Base-by-base conservation (phyloP, 768 basidiomycete species). In the Auricularia sp. region DNA sequence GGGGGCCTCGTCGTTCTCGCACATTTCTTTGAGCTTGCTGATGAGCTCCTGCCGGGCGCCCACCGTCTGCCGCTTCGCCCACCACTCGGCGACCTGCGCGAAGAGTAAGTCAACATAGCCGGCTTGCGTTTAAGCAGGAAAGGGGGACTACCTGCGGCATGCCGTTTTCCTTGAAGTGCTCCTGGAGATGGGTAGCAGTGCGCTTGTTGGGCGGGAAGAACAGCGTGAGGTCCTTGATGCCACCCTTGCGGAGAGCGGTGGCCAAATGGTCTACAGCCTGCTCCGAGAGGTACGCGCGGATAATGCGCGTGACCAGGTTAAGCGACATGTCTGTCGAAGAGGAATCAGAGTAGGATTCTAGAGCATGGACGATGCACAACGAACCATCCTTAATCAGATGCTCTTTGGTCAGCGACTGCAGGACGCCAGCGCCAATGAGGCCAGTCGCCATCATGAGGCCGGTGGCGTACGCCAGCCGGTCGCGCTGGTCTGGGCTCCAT, bases 261-360 rank as follows among this genome's bases (percentile, higher is more conserved):
- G 91, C 85, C 68, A 98, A 86, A 70, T 94, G 90, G 64, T 99
- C 96, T 83, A 98, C 91, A 34, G 88, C 82, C 73, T 92, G 91
- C 71, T 90, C 87, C 61, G 79, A 71, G 63, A 97, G 81, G 78
- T 90, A 96, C 2, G 90, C 82, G 47, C 87, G 86, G 79, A 96
- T 87, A 76, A 96, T 82, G 65, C 83, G 77, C 36, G 88, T 89
- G 68, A 98, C 74, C 65, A 93, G 86, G 68, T 78, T 81, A 69
- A 93, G 77, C 39, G 93, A 86, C 51, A 93, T 82, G 71, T 91
- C 93, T 95, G 71, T 6, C 5, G 18, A 21, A 24, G 24, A 24
- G 24, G 24, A 24, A 24, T 24, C 24, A 24, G 24, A 24, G 1
- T 24, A 24, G 47, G 10, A 3, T 5, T 8, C 1, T 24, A 59